phyloP scores from a whole-genome alignment of 306 rosid species.

The Castanospermum australe region DNA sequence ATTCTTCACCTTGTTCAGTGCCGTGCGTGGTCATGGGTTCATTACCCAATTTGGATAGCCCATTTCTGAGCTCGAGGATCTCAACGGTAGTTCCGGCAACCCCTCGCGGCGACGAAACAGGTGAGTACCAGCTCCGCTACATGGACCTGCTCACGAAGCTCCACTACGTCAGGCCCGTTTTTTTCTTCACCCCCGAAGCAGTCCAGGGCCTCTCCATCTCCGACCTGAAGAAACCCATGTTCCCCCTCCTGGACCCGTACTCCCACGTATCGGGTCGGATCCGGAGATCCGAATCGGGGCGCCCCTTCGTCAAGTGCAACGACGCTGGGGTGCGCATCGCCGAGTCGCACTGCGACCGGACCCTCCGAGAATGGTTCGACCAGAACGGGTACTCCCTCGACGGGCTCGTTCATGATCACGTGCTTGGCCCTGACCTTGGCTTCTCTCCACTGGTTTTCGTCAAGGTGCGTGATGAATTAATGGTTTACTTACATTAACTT shows the following conservation, averaged over 20 bases:
- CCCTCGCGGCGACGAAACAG: slow-evolving; percentile 28
- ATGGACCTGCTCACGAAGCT: slow-evolving; percentile 71
- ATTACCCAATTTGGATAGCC: background rate
- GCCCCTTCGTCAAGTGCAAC: slow-evolving; percentile 72
- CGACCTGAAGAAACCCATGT: slow-evolving; percentile 68
- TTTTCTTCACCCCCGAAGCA: slow-evolving; percentile 52
- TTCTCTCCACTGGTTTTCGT: slow-evolving; percentile 73
- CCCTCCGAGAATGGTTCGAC: slow-evolving; percentile 48
- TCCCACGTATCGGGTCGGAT: slow-evolving; percentile 60
- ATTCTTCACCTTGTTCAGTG: too few relatives aligned
- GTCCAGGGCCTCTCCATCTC: slow-evolving; percentile 40
- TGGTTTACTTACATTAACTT: too few relatives aligned
- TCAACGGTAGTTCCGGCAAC: slow-evolving; percentile 82
- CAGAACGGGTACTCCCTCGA: slow-evolving; percentile 21
- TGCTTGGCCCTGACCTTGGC: slow-evolving; percentile 74
- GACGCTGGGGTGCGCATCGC: slow-evolving; percentile 72
- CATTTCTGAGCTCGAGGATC: slow-evolving; percentile 19
- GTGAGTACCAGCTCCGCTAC: slow-evolving; percentile 38
- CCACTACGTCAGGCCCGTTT: slow-evolving; percentile 66
- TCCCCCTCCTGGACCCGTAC: slow-evolving; percentile 43
- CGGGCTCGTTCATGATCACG: slow-evolving; percentile 45
- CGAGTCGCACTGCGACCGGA: slow-evolving; percentile 49
- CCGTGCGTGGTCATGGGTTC: slow-evolving; percentile 29
- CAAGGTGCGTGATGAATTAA: slow-evolving; percentile 51
- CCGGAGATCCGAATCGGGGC: slow-evolving; percentile 38